phyloP scores from a whole-genome alignment of 805 yeast species.

The Huiozyma sinensis region DNA sequence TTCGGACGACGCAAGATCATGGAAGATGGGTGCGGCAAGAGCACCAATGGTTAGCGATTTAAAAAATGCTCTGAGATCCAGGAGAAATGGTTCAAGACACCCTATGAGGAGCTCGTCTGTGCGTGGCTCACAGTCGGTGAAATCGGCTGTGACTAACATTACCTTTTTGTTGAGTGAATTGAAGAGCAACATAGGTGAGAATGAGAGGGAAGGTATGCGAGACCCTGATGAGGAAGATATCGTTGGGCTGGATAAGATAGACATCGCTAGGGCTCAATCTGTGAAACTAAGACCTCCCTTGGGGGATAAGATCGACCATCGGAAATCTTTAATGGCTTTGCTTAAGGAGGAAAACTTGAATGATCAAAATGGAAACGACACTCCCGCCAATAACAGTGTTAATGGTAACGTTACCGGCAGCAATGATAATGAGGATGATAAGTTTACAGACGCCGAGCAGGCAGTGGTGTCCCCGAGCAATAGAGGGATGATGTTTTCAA shows the following conservation, averaged over 20 bases:
- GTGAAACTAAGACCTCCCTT: slow-evolving; percentile 8
- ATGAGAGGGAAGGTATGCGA: slow-evolving; percentile 15
- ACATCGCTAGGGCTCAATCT: slow-evolving; percentile 23
- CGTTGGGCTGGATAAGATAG: slow-evolving; percentile 23
- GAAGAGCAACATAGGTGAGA: slow-evolving; percentile 12
- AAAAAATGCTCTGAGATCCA: slow-evolving; percentile 14
- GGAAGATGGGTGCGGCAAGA: slow-evolving; percentile 11
- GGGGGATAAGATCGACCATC: slow-evolving; percentile 4
- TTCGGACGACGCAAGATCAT: slow-evolving; percentile 13
- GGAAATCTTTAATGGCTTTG: slow-evolving; percentile 8
- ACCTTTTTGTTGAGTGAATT: slow-evolving; percentile 27
- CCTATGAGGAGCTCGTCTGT: slow-evolving; percentile 4
- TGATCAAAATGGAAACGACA: background rate
- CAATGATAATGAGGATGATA: slow-evolving; percentile 12
- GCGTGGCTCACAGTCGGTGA: slow-evolving; percentile 27
- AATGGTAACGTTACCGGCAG: too few species aligned
- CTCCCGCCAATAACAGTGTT: background rate
- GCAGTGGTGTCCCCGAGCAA: slow-evolving; percentile 15
- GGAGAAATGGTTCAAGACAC: background rate
- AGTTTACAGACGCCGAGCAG: slow-evolving; percentile 24
- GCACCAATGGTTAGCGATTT: slow-evolving; percentile 24
- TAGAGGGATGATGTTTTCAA: slow-evolving; percentile 23
- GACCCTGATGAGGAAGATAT: slow-evolving; percentile 29
- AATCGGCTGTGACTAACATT: slow-evolving; percentile 28
- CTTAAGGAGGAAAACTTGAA: background rate